These are phyloP conservation scores for Pestalotiopsis sp. DNA, from an alignment of 2,329 filamentous ascomycete genomes.

Conservation along the genomic window DNA sequence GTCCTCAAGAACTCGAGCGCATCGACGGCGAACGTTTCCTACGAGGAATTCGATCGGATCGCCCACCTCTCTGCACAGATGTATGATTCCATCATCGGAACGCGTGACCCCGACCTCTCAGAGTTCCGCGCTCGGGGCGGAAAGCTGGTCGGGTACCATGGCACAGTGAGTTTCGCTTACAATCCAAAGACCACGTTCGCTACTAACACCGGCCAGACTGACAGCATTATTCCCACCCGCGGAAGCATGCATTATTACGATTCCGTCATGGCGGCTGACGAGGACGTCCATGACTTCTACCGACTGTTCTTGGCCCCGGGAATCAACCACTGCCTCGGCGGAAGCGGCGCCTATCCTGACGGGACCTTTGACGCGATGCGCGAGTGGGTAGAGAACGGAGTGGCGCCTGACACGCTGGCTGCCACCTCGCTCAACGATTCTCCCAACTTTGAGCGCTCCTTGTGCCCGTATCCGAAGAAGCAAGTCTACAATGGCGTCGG, in stretches of 20 bases:
- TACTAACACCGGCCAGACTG: background rate
- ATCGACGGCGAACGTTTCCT: background rate
- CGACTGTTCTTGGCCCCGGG: background rate
- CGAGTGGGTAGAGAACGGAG: slow-evolving; percentile 10
- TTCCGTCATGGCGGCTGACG: background rate
- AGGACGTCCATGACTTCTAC: slow-evolving; percentile 2
- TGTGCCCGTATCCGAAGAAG: background rate
- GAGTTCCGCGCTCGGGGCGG: slow-evolving; percentile 1
- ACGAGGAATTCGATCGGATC: background rate
- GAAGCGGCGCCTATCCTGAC: background rate
- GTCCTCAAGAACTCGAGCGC: background rate
- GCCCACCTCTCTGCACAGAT: background rate
- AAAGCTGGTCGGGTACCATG: slow-evolving; percentile 2
- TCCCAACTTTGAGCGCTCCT: background rate
- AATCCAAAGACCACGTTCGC: too few relatives aligned
- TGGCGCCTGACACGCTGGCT: background rate
- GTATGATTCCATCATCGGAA: slow-evolving; percentile 4
- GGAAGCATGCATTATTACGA: slow-evolving; percentile 5
- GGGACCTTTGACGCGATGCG: background rate
- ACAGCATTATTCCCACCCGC: background rate
- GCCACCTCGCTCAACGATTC: background rate
- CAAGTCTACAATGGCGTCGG: background rate
- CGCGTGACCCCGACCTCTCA: background rate
- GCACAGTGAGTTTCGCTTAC: background rate
- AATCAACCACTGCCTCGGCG: background rate